Conservation (phyloP, 768 basidiomycete species). For the Cystofilobasidium bisporidii region DNA sequence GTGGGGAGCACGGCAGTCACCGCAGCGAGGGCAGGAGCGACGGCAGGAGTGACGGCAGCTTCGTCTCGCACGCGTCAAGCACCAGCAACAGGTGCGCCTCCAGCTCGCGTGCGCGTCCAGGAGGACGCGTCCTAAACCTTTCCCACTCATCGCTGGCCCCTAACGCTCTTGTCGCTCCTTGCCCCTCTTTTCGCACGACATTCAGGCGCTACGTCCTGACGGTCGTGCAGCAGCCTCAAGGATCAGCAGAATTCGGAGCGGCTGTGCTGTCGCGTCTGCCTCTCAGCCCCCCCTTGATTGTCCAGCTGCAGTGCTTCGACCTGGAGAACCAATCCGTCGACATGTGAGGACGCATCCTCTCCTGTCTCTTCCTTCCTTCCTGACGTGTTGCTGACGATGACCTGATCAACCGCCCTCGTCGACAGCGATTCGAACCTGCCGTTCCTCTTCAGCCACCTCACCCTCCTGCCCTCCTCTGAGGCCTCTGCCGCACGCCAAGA, state of each 20-base stretch:
- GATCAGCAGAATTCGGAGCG: conserved; percentile 20
- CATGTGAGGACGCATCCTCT: conserved; percentile 12
- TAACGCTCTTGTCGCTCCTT: not conserved
- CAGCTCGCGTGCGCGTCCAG: no score
- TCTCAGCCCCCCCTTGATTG: conserved; percentile 23
- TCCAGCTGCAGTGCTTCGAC: conserved; percentile 19
- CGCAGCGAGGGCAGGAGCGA: no score
- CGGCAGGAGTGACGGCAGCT: no score
- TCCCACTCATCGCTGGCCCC: no score
- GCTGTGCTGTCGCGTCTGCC: conserved; percentile 27
- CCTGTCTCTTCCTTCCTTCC: not conserved
- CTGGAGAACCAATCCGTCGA: not conserved
- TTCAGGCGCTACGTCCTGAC: conserved; percentile 17
- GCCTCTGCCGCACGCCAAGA: not conserved
- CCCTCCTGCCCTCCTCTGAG: conserved; percentile 7
- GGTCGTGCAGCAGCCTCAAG: conserved; percentile 22
- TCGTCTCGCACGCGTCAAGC: no score
- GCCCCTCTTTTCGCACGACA: no score
- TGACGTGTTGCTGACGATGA: no score
- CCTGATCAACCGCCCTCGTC: not conserved
- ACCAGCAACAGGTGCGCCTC: no score
- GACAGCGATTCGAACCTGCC: conserved; percentile 20
- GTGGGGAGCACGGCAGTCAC: no score
- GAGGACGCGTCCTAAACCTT: no score
- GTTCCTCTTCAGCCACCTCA: conserved; percentile 25